These are phyloP conservation scores for Fusarium abutilonis DNA, from an alignment of 2,329 filamentous ascomycete species.

Conservation along the genomic window DNA sequence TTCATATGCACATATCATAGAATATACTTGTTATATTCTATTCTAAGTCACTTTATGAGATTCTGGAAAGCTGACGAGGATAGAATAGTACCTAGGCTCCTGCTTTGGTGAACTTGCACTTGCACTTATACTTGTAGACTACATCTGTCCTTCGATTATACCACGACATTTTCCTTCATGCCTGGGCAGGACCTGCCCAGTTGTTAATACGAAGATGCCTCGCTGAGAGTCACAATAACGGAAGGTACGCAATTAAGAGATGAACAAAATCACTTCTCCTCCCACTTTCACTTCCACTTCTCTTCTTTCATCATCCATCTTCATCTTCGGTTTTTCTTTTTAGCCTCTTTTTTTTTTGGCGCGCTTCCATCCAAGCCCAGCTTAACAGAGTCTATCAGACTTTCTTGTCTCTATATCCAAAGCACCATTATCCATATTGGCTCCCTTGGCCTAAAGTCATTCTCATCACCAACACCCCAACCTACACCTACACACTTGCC, in stretches of 20 bases:
- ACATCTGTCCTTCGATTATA: no score
- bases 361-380: slow-evolving; percentile 1
- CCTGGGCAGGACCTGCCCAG: no score
- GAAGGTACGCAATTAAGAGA: slow-evolving; percentile 8
- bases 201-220: background rate
- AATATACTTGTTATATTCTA: no score
- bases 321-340: background rate
- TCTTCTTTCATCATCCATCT: slow-evolving; percentile 20
- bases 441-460: background rate
- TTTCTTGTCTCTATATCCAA: slow-evolving; percentile 8
- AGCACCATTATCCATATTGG: slow-evolving; percentile 1
- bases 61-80: no score
- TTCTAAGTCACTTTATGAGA: no score
- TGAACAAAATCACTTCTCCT: slow-evolving; percentile 11
- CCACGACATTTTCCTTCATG: no score
- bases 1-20: no score
- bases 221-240: background rate
- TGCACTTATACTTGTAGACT: no score
- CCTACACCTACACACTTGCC: background rate
- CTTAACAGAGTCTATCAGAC: background rate
- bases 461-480: background rate
- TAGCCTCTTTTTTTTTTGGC: slow-evolving; percentile 1
- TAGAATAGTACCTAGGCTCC: no score
- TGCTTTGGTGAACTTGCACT: no score
- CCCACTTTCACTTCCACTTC: background rate